Percentiles rank a stretch among this genome's conserved stretches.
These are phyloP conservation scores for Macrocystidia cucumis DNA, from an alignment of 1,284 basidiomycete species.

Conservation along the genomic window DNA sequence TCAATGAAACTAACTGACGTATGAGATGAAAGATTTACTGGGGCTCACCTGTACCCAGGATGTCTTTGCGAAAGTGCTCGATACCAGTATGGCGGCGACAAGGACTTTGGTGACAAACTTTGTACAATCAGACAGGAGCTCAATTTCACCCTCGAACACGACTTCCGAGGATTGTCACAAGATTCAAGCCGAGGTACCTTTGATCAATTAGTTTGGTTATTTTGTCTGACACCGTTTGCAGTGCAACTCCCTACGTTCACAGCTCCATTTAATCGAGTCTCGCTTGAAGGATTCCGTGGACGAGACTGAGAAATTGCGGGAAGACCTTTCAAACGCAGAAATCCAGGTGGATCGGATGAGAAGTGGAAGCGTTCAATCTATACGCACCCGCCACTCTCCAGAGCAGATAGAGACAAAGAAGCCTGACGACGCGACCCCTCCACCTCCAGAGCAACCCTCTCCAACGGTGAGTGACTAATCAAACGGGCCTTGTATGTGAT, in stretches of 20 bases:
- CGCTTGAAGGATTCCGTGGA: constrained; percentile 48
- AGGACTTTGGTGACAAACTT: constrained; percentile 53
- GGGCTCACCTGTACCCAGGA: constrained; percentile 32
- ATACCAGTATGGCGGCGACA: constrained; percentile 51
- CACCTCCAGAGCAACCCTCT: constrained; percentile 46
- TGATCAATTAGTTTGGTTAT: constrained; percentile 7
- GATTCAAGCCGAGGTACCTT: constrained; percentile 54
- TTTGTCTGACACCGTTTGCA: constrained; percentile 19
- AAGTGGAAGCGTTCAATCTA: constrained; percentile 50
- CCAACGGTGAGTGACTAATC: constrained; percentile 65
- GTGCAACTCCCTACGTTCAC: constrained; percentile 52
- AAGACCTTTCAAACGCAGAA: constrained; percentile 57
- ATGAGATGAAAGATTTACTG: not conserved
- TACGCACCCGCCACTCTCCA: constrained; percentile 26
- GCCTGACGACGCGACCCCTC: constrained; percentile 41
- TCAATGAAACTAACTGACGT: not conserved
- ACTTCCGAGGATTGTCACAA: constrained; percentile 41
- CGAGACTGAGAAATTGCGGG: constrained; percentile 46
- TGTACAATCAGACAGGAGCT: constrained; percentile 34
- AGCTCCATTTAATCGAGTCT: constrained; percentile 52
- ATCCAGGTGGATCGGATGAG: constrained; percentile 66
- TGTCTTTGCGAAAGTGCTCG: constrained; percentile 39
- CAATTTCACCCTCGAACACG: constrained; percentile 25
- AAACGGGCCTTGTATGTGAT: too few relatives aligned
- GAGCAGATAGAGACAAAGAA: constrained; percentile 24